Percentiles rank a stretch among this genome's conserved stretches.
Conservation (phyloP, 805 yeast species). For the Barnettozyma wickerhamii region DNA sequence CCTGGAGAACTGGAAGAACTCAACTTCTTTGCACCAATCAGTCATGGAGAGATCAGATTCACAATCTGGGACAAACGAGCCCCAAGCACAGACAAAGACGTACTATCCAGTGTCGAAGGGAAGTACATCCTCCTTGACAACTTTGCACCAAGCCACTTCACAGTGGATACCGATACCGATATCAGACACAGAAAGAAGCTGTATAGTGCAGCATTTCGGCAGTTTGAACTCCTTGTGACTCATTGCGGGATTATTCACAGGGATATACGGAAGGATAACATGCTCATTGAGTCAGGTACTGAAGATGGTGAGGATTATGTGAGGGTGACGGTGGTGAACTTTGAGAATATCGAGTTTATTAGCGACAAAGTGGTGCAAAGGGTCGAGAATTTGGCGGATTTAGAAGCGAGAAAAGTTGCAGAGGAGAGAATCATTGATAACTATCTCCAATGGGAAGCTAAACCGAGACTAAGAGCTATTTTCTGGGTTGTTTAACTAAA, state of each 20-base stretch:
- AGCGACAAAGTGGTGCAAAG: neutral
- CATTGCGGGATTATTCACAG: neutral
- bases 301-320: neutral
- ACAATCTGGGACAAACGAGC: neutral
- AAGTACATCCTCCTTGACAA: neutral
- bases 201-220: neutral
- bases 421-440: neutral
- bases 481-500: neutral
- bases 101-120: neutral
- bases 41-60: neutral
- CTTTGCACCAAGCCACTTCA: neutral
- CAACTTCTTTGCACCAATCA: neutral
- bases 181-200: neutral
- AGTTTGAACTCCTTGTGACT: neutral
- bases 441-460: neutral
- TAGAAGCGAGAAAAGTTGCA: neutral
- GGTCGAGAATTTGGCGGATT: neutral
- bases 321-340: neutral
- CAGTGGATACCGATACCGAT: neutral
- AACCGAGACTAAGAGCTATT: neutral
- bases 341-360: neutral
- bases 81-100: neutral
- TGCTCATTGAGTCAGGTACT: neutral
- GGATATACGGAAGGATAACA: neutral
- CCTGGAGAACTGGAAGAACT: neutral